Evolutionary conservation across 75 land plant genomes (phyloP).

Genomic region (Selaginella tamariscina): DNA sequence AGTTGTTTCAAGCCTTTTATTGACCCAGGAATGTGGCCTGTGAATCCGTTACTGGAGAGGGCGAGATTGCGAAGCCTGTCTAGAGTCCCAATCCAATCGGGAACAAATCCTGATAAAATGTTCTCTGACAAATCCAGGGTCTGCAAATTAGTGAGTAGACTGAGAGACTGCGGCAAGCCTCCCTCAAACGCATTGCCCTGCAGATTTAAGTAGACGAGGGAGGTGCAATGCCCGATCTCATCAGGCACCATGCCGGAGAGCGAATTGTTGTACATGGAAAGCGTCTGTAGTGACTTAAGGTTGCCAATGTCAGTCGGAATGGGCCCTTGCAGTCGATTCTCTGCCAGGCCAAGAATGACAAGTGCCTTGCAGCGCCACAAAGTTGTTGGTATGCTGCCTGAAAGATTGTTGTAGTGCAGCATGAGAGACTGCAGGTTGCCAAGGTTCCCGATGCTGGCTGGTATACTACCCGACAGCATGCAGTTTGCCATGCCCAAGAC

Average conservation of each 20-base stretch:
- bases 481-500: background rate
- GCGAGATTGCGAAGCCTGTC: background rate
- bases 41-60: background rate
- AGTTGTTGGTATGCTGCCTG: background rate
- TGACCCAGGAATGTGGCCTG: slow-evolving; percentile 1
- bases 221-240: background rate
- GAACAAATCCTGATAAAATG: background rate
- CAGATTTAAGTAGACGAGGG: slow-evolving; percentile 1
- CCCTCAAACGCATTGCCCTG: background rate
- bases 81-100: background rate
- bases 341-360: background rate
- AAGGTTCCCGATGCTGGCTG: background rate
- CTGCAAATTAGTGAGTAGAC: background rate
- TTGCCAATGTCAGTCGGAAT: background rate
- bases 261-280: background rate
- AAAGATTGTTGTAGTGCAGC: background rate
- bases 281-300: background rate
- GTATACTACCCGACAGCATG: background rate
- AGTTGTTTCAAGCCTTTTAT: slow-evolving; percentile 60
- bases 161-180: background rate
- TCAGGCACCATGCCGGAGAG: background rate
- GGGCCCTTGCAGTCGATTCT: background rate
- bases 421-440: background rate
- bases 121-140: slow-evolving; percentile 3
- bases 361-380: background rate